A percentile compares a stretch with the other conserved stretches of the same genome.
Conservation (phyloP, 2,329 filamentous ascomycete species). For the Sarocladium oryzae region DNA sequence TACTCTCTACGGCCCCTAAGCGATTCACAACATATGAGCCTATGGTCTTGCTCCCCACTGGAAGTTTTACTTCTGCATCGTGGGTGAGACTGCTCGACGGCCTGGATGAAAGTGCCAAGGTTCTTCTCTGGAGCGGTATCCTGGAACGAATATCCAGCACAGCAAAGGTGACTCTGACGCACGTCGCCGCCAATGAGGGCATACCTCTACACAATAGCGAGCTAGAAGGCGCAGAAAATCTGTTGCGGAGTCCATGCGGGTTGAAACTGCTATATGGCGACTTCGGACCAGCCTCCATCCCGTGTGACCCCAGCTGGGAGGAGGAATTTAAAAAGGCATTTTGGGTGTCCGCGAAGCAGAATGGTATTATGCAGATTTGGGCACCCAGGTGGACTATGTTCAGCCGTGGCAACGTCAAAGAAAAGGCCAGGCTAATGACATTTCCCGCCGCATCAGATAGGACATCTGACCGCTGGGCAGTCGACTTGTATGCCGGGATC, state of each 20-base stretch:
- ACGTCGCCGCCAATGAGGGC: conserved; percentile 55
- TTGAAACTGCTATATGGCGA: conserved; percentile 65
- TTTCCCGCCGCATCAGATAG: conserved; percentile 32
- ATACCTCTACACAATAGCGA: conserved; percentile 41
- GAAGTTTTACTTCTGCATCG: conserved; percentile 40
- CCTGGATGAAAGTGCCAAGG: conserved; percentile 16
- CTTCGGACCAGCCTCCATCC: conserved; percentile 53
- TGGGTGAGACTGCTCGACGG: conserved; percentile 34
- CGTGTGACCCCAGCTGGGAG: conserved; percentile 22
- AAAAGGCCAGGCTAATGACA: conserved; percentile 70
- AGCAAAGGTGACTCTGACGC: conserved; percentile 38
- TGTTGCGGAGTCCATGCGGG: conserved; percentile 65
- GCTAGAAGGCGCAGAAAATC: conserved; percentile 46
- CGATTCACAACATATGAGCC: conserved; percentile 56
- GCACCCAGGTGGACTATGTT: conserved; percentile 93
- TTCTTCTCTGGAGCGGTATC: conserved; percentile 42
- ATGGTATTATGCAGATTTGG: conserved; percentile 78
- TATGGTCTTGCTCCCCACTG: conserved; percentile 53
- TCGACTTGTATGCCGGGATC: conserved; percentile 88
- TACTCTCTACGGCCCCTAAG: conserved; percentile 42
- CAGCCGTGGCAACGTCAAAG: conserved; percentile 79
- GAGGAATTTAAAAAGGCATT: conserved; percentile 61
- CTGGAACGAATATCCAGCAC: conserved; percentile 37
- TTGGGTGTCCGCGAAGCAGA: conserved; percentile 75
- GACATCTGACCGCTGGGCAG: conserved; percentile 38